Evolutionary conservation across 164 flowering plant species (phyloP).

Genomic region (Berberis vulgaris): DNA sequence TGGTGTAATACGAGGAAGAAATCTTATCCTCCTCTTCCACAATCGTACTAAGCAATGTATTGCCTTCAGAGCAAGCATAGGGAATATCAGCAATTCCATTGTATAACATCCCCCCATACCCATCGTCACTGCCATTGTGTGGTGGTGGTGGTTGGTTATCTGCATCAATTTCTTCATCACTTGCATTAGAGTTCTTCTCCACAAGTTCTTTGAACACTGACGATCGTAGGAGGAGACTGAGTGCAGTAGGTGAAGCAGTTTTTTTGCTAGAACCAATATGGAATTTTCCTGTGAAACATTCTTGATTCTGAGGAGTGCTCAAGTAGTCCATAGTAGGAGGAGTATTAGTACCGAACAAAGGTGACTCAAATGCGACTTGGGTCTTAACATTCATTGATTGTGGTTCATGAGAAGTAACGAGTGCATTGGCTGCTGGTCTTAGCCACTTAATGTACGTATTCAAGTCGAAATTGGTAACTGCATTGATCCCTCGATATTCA

Average conservation of each 20-base stretch:
- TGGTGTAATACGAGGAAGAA: no score
- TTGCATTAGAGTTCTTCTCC: constrained; percentile 32
- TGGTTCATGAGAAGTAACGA: constrained; percentile 18
- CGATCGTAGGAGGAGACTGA: constrained; percentile 51
- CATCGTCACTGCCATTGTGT: constrained; percentile 14
- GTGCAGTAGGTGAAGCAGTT: constrained; percentile 46
- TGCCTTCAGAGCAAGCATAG: constrained; percentile 11
- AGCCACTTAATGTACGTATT: constrained; percentile 67
- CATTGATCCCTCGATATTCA: constrained; percentile 60
- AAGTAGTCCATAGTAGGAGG: constrained; percentile 14
- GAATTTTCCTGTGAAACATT: constrained; percentile 13
- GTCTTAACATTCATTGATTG: constrained; percentile 10
- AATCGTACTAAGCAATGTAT: constrained; percentile 10
- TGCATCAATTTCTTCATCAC: constrained; percentile 17
- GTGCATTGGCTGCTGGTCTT: constrained; percentile 32
- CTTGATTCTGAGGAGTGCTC: constrained; percentile 20
- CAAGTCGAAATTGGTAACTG: constrained; percentile 62
- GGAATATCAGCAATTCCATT: constrained; percentile 15
- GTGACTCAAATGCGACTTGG: constrained; percentile 5
- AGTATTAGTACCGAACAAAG: constrained; percentile 15
- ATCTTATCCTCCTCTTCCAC: constrained; percentile 20
- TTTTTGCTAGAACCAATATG: constrained; percentile 20
- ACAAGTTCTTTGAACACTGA: constrained; percentile 50
- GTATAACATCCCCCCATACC: constrained; percentile 14
- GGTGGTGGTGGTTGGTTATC: constrained; percentile 7